These are phyloP conservation scores for Mycena leptocephala DNA, from an alignment of 768 basidiomycete species.

Conservation along the genomic window DNA sequence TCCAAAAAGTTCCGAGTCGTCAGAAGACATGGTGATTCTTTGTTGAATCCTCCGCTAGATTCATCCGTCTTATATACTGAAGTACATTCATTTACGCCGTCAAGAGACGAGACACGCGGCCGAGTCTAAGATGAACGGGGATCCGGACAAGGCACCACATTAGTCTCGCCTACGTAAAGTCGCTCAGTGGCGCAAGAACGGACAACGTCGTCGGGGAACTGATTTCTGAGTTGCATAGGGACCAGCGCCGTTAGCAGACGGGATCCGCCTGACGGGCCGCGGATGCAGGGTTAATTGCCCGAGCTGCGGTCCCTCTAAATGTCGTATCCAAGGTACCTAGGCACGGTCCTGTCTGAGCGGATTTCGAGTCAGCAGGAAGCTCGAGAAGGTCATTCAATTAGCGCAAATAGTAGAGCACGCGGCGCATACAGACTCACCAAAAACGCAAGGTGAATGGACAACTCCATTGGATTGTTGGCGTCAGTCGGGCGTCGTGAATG, in stretches of 20 bases:
- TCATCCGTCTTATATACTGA: slow-evolving; percentile 9
- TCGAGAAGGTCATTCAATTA: slow-evolving; percentile 11
- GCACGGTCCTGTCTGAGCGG: slow-evolving; percentile 19
- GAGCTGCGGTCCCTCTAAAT: background rate
- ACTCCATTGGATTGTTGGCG: background rate
- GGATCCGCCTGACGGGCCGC: background rate
- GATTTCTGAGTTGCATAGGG: background rate
- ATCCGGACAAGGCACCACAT: background rate
- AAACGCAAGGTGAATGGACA: background rate
- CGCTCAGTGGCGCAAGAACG: background rate
- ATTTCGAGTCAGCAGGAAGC: slow-evolving; percentile 21
- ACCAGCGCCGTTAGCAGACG: background rate
- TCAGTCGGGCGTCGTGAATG: too few relatives aligned
- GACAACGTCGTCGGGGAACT: background rate
- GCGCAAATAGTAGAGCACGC: background rate
- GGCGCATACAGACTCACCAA: background rate
- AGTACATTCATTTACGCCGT: background rate
- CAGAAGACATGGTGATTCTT: slow-evolving; percentile 13
- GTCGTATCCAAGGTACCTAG: background rate
- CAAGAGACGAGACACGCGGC: background rate
- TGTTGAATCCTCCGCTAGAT: background rate
- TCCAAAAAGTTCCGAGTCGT: slow-evolving; percentile 10
- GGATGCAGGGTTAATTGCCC: background rate
- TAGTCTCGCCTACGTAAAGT: slow-evolving; percentile 19
- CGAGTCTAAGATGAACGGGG: slow-evolving; percentile 1